Conservation (phyloP, 2,329 filamentous ascomycete genomes). For the Herpomyces periplanetae region DNA sequence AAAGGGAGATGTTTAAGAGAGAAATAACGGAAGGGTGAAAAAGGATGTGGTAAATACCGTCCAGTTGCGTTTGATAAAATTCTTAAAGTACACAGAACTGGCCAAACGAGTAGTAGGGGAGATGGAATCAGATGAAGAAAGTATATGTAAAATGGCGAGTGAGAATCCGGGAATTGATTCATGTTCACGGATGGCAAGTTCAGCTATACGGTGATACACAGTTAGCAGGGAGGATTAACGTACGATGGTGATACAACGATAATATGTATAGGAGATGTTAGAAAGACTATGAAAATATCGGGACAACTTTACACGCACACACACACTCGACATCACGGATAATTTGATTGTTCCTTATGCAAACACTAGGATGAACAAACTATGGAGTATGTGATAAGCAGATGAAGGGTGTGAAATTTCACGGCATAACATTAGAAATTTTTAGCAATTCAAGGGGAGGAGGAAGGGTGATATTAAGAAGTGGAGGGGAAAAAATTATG, state of each 20-base stretch:
- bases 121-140: slow-evolving; percentile 34
- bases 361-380: slow-evolving; percentile 1
- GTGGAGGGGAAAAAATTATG: slow-evolving; percentile 2
- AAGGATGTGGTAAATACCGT: slow-evolving; percentile 14
- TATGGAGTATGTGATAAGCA: slow-evolving; percentile 1
- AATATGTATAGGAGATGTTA: too few relatives aligned
- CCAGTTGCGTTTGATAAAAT: slow-evolving; percentile 81
- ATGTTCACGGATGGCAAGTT: slow-evolving; percentile 34
- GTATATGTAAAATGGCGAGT: slow-evolving; percentile 36
- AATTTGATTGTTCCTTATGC: too few relatives aligned
- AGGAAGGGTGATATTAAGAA: slow-evolving; percentile 4
- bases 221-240: slow-evolving; percentile 1
- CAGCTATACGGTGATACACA: slow-evolving; percentile 17
- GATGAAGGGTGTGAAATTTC: slow-evolving; percentile 2
- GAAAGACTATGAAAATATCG: too few relatives aligned
- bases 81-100: slow-evolving; percentile 83
- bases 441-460: slow-evolving; percentile 3
- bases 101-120: slow-evolving; percentile 44
- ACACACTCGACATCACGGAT: too few relatives aligned
- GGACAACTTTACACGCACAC: too few relatives aligned
- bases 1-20: slow-evolving; percentile 3
- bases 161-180: slow-evolving; percentile 60
- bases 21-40: background rate
- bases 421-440: slow-evolving; percentile 2
- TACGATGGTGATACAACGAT: slow-evolving; percentile 2